These are phyloP conservation scores for Hypoxylon lenormandii DNA, from an alignment of 495 filamentous ascomycete genomes.

Conservation along the genomic window DNA sequence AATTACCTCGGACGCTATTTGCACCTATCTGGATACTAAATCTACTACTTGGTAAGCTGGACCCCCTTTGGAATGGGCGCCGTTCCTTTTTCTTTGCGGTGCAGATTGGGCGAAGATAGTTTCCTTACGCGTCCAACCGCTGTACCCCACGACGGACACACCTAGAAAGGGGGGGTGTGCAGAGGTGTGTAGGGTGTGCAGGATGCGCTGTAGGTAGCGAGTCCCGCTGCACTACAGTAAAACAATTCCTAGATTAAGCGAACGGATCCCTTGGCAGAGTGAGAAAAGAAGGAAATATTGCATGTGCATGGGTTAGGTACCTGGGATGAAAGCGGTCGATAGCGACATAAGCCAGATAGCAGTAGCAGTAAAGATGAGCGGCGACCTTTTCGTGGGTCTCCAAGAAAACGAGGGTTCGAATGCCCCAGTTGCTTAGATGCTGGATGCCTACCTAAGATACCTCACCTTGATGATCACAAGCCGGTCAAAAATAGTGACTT, in stretches of 20 bases:
- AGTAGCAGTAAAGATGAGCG: slow-evolving; percentile 5
- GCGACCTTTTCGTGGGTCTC: neutral
- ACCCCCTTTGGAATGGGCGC: slow-evolving; percentile 1
- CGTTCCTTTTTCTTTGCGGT: neutral
- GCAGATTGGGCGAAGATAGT: slow-evolving; percentile 17
- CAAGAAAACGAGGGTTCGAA: neutral
- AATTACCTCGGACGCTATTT: slow-evolving; percentile 38
- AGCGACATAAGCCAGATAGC: too few relatives aligned
- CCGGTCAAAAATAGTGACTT: neutral
- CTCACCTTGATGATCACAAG: slow-evolving; percentile 20
- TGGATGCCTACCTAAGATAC: too few relatives aligned
- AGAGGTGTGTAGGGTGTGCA: slow-evolving; percentile 3
- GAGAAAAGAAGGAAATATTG: slow-evolving; percentile 6
- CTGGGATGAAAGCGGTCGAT: neutral
- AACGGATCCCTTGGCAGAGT: slow-evolving; percentile 3
- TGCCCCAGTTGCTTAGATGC: too few relatives aligned
- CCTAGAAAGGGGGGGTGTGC: slow-evolving; percentile 13
- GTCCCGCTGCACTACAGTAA: slow-evolving; percentile 28
- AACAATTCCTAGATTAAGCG: slow-evolving; percentile 25
- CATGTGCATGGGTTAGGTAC: neutral
- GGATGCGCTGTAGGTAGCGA: slow-evolving; percentile 13
- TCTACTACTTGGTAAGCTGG: slow-evolving; percentile 31
- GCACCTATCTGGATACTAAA: slow-evolving; percentile 39
- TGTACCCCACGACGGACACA: slow-evolving; percentile 40
- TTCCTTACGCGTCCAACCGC: slow-evolving; percentile 23